Base-by-base conservation (phyloP, 306 rosid species). In the Abrus pulchellus region DNA sequence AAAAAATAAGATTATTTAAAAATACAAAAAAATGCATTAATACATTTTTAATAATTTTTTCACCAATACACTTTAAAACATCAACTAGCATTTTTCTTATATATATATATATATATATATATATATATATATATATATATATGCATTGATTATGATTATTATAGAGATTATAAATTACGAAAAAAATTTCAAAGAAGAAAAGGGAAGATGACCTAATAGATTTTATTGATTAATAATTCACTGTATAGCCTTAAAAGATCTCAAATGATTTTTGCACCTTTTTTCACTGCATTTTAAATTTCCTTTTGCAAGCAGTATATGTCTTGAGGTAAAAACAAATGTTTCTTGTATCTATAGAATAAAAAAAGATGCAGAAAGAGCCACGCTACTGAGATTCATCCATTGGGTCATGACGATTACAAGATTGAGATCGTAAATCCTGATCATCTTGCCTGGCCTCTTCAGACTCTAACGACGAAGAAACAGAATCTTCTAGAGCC, bases 401-500 rank as follows among this genome's bases (percentile, higher is more conserved):
- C 99, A 92, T 93, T 29, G 92, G 62, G 63, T 88, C 88, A 7
- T 79, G 86, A 57, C 86, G 87, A 6, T 83, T 86, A 82, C 93
- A 88, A 52, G 97, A 87, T 80, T 87, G 90, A 81, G 98, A 90
- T 86, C 90, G 85, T 82, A 91, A 85, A 76, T 87, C 92, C 80
- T 82, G 87, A 72, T 86, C 91, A 73, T 88, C 97, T 83, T 89
- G 93, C 85, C 87, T 90, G 13, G 86, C 53, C 72, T 83, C 92
- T 77, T 83, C 93, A 0, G 92, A 36, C 62, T 66, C 88, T 41
- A 80, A 7, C 33, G 81, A 75, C 52, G 71, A 82, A 0, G 93
- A 74, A 80, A 94, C 97, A 20, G 97, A 86, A 88, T 94, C 99
- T 82, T 94, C 97, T 2, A 94, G 97, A 43, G 97, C 99, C 88